phyloP scores from a whole-genome alignment of 2,329 filamentous ascomycete genomes.

The Onygenales sp. region DNA sequence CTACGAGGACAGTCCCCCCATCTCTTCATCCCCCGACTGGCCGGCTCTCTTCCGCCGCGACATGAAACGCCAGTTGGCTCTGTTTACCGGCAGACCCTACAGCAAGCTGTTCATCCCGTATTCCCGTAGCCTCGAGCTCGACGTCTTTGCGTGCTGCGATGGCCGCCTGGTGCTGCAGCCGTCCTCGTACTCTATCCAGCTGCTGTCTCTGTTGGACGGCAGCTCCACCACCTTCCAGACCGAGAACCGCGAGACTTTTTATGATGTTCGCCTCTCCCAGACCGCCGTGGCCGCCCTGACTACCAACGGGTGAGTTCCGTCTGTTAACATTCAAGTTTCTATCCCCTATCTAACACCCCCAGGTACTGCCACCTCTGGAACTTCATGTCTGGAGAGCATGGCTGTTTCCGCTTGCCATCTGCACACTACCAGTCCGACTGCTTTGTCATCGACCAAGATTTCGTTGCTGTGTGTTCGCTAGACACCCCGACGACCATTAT shows the following conservation, averaged over 20 bases:
- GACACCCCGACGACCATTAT: not conserved
- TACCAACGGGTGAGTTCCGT: conserved; percentile 14
- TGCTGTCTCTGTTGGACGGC: not conserved
- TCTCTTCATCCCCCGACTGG: conserved; percentile 1
- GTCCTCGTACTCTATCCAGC: not conserved
- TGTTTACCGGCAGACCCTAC: conserved; percentile 17
- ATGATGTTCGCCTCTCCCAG: conserved; percentile 13
- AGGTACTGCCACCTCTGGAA: conserved; percentile 26
- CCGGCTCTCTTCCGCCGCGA: conserved; percentile 8
- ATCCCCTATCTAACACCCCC: not conserved
- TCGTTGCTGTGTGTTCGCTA: conserved; percentile 16
- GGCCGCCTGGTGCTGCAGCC: not conserved
- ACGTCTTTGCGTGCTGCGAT: not conserved
- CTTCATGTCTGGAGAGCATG: conserved; percentile 12
- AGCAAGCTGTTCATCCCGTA: conserved; percentile 3
- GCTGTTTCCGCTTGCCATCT: conserved; percentile 21
- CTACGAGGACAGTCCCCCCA: not conserved
- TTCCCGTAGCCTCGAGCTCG: not conserved
- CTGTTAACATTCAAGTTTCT: conserved; percentile 5
- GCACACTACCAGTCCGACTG: not conserved
- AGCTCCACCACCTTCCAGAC: conserved; percentile 11
- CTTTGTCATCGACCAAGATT: conserved; percentile 15
- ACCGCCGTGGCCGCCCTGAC: conserved; percentile 15
- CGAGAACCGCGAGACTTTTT: conserved; percentile 14
- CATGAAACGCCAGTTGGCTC: conserved; percentile 15